Percentiles rank a stretch among this genome's conserved stretches.
These are phyloP conservation scores for Globisporangium canariense DNA, from an alignment of 352 stramenopile genomes.

Conservation along the genomic window DNA sequence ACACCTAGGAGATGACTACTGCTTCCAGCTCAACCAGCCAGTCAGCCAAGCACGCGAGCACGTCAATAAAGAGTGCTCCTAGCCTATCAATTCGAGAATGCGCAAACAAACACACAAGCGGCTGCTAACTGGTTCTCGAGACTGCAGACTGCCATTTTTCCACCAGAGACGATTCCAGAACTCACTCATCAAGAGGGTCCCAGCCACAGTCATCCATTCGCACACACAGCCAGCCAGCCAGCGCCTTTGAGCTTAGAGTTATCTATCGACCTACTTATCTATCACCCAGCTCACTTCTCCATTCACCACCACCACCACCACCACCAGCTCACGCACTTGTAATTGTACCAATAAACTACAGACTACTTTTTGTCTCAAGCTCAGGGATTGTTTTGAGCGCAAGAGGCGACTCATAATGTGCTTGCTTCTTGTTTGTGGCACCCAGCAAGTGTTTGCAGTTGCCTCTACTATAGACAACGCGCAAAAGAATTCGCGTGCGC, in stretches of 20 bases:
- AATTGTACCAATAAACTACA: slow-evolving; percentile 12
- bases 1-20: slow-evolving; percentile 24
- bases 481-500: too few relatives aligned
- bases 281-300: neutral
- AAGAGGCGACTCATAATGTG: neutral
- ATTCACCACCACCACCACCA: neutral
- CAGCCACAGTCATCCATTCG: neutral
- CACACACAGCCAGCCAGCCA: neutral
- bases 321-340: neutral
- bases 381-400: neutral
- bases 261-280: slow-evolving; percentile 12
- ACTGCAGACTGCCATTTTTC: too few relatives aligned
- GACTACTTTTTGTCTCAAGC: neutral
- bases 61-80: neutral
- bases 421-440: neutral
- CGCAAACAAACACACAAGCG: neutral
- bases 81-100: neutral
- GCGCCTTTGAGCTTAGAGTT: slow-evolving; percentile 7
- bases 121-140: too few relatives aligned
- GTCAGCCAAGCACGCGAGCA: neutral
- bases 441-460: neutral
- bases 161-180: neutral
- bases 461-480: neutral
- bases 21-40: neutral
- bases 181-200: too few relatives aligned